These are phyloP conservation scores for Lodderomyces pseudojiufengensis DNA, from an alignment of 1,139 yeast genomes.

Conservation along the genomic window DNA sequence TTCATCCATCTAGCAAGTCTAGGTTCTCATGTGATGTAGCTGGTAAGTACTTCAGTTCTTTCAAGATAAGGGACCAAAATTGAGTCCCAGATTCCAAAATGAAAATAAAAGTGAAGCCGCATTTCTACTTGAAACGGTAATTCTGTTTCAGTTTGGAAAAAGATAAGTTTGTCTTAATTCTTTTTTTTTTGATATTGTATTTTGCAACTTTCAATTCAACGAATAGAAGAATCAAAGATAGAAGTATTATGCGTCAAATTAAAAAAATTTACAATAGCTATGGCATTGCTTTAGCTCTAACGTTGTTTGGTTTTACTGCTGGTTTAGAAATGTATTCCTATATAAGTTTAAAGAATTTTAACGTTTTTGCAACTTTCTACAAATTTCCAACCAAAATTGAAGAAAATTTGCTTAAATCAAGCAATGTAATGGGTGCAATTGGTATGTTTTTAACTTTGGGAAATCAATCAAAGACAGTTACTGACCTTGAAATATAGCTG, in stretches of 20 bases:
- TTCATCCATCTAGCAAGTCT: too few relatives aligned
- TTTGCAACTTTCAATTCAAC: too few relatives aligned
- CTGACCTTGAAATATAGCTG: slow-evolving; percentile 20
- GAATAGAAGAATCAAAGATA: too few relatives aligned
- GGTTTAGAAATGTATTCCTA: slow-evolving; percentile 31
- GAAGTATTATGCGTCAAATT: slow-evolving; percentile 7
- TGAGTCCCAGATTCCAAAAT: too few relatives aligned
- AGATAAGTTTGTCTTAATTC: too few relatives aligned
- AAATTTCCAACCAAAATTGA: slow-evolving; percentile 23
- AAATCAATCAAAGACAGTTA: not conserved
- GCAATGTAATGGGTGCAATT: slow-evolving; percentile 32
- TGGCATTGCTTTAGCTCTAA: slow-evolving; percentile 18
- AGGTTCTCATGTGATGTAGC: too few relatives aligned
- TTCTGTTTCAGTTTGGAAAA: too few relatives aligned
- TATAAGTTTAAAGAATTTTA: slow-evolving; percentile 21
- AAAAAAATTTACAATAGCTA: slow-evolving; percentile 12
- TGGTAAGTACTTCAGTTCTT: too few relatives aligned
- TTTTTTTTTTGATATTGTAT: not conserved
- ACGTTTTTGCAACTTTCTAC: slow-evolving; percentile 22
- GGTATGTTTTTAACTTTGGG: slow-evolving; percentile 16
- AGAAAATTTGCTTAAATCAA: slow-evolving; percentile 24
- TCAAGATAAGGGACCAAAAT: too few relatives aligned
- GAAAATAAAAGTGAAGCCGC: too few relatives aligned
- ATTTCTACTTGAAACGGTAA: too few relatives aligned
- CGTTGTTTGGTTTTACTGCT: slow-evolving; percentile 23